These are phyloP conservation scores for Paradendryphiella salina DNA, from an alignment of 2,329 filamentous ascomycete species.

Conservation along the genomic window DNA sequence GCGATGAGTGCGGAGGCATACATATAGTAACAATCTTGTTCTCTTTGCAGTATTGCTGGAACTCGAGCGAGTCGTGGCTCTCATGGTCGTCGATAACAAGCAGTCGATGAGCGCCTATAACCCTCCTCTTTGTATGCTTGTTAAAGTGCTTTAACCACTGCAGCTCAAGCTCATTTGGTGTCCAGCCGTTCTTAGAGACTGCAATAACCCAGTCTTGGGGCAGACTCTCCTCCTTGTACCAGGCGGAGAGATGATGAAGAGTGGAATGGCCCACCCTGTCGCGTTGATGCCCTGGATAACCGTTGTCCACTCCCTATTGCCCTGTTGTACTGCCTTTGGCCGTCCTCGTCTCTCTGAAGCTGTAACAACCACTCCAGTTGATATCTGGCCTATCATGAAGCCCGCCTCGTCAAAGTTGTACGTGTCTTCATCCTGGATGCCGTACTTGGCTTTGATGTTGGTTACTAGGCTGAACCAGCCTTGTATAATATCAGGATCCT, in stretches of 20 bases:
- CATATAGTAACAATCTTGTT: slow-evolving; percentile 28
- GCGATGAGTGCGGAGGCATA: slow-evolving; percentile 41
- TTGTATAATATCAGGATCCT: no score
- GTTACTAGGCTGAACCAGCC: no score
- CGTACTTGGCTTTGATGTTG: slow-evolving; percentile 14
- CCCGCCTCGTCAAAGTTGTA: no score
- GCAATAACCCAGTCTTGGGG: not conserved
- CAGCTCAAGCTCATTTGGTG: not conserved
- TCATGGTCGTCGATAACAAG: slow-evolving; percentile 47
- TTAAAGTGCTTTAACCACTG: not conserved
- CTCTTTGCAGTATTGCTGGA: slow-evolving; percentile 40
- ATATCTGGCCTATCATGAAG: no score
- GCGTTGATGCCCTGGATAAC: no score
- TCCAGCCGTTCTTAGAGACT: not conserved
- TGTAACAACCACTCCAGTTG: not conserved
- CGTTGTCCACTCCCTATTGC: no score
- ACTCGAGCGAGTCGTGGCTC: slow-evolving; percentile 43
- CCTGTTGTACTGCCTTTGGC: not conserved
- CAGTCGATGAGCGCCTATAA: slow-evolving; percentile 21
- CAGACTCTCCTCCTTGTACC: no score
- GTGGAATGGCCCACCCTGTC: no score
- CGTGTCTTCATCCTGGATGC: no score
- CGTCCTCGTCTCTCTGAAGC: slow-evolving; percentile 1
- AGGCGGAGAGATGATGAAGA: no score
- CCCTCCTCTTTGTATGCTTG: not conserved